A percentile compares a stretch with the other conserved stretches of the same genome.
Conservation (phyloP, 2,329 filamentous ascomycete species). For the Botrytis byssoidea region DNA sequence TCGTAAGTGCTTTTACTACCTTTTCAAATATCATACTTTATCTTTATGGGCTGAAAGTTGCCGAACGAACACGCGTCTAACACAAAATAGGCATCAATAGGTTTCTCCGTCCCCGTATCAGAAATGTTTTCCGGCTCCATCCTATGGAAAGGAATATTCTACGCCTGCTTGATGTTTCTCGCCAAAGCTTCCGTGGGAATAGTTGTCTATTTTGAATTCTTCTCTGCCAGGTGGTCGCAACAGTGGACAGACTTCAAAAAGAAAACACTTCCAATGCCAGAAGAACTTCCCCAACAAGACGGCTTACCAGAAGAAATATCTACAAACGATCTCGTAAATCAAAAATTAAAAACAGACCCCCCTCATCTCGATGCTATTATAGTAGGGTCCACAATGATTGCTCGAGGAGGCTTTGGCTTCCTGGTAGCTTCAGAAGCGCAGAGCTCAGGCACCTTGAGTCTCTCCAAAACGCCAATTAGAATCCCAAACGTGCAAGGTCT, state of each 20-base stretch:
- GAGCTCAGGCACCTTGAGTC: constrained; percentile 41
- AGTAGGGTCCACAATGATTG: constrained; percentile 59
- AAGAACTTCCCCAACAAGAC: neutral
- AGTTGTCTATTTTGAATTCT: constrained; percentile 28
- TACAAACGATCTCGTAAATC: neutral
- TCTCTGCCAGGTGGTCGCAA: neutral
- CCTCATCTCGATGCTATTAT: constrained; percentile 26
- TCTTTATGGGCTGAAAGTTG: rapidly evolving
- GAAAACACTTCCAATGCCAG: neutral
- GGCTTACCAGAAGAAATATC: neutral
- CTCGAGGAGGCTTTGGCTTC: constrained; percentile 76
- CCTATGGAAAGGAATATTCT: constrained; percentile 59
- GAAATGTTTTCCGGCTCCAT: constrained; percentile 44
- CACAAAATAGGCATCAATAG: constrained; percentile 12
- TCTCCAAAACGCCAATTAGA: neutral
- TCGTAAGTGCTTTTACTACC: constrained; percentile 47
- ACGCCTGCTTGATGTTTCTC: constrained; percentile 41
- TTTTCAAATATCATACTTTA: neutral
- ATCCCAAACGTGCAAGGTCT: neutral
- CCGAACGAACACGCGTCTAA: neutral
- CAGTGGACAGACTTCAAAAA: neutral
- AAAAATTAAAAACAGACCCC: neutral
- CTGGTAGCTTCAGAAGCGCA: constrained; percentile 70
- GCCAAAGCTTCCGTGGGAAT: constrained; percentile 53
- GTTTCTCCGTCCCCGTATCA: constrained; percentile 15